Percentiles rank a stretch among this genome's conserved stretches.
These are phyloP conservation scores for Yamadazyma jaroonii DNA, from an alignment of 1,139 yeast species.

Conservation along the genomic window DNA sequence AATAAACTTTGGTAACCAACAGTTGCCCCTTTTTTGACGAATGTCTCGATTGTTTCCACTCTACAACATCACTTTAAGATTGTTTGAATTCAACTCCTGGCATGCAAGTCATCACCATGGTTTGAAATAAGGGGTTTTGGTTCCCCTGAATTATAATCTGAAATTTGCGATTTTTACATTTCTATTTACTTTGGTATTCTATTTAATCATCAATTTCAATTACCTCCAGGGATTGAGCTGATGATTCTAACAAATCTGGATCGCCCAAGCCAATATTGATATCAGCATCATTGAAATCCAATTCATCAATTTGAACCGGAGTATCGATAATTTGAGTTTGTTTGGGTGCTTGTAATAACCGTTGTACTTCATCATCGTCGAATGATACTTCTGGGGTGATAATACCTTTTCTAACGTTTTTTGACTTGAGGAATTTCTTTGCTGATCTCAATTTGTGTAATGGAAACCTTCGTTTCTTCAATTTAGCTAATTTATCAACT, in stretches of 20 bases:
- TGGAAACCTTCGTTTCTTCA: slow-evolving; percentile 8
- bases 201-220: too few relatives aligned
- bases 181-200: too few relatives aligned
- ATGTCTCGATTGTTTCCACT: too few relatives aligned
- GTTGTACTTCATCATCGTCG: slow-evolving; percentile 10
- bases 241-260: neutral
- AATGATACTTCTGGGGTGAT: slow-evolving; percentile 9
- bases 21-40: too few relatives aligned
- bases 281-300: slow-evolving; percentile 6
- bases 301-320: neutral
- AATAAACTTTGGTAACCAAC: too few relatives aligned
- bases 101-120: too few relatives aligned
- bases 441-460: slow-evolving; percentile 7
- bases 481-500: slow-evolving; percentile 13
- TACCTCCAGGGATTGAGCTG: too few relatives aligned
- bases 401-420: neutral
- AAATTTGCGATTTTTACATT: too few relatives aligned
- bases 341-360: slow-evolving; percentile 10
- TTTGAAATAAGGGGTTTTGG: too few relatives aligned
- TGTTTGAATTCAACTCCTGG: too few relatives aligned
- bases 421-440: slow-evolving; percentile 7
- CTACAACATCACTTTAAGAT: too few relatives aligned
- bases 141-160: too few relatives aligned
- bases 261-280: slow-evolving; percentile 5
- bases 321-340: neutral